Evolutionary conservation across 208 protist species (phyloP).

Genomic region (Crithidia bombi): DNA sequence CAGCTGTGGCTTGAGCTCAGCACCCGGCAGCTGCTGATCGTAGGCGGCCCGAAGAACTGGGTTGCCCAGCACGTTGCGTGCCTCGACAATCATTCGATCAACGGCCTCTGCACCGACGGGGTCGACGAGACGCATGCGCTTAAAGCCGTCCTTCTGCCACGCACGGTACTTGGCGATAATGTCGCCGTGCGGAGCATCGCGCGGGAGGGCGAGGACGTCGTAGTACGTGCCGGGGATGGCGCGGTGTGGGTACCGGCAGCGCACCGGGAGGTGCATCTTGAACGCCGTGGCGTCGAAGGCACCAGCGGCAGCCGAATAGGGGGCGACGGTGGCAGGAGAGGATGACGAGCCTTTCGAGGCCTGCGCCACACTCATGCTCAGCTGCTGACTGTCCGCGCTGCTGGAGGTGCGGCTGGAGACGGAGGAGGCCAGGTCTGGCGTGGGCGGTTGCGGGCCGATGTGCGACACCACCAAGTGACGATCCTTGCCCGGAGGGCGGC

Average conservation of each 20-base stretch:
- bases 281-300: slow-evolving; percentile 30
- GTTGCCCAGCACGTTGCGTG: slow-evolving; percentile 82
- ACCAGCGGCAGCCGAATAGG: neutral
- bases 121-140: slow-evolving; percentile 54
- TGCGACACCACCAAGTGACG: slow-evolving; percentile 28
- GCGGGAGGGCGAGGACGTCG: slow-evolving; percentile 68
- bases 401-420: slow-evolving; percentile 47
- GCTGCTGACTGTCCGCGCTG: slow-evolving; percentile 23
- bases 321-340: neutral
- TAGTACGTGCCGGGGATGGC: slow-evolving; percentile 83
- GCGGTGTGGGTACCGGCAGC: slow-evolving; percentile 84
- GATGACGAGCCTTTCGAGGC: slow-evolving; percentile 17
- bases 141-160: slow-evolving; percentile 77
- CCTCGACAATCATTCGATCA: slow-evolving; percentile 81
- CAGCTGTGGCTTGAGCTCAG: slow-evolving; percentile 26
- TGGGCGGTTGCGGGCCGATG: slow-evolving; percentile 20
- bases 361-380: neutral
- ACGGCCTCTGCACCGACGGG: slow-evolving; percentile 57
- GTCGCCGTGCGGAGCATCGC: slow-evolving; percentile 42
- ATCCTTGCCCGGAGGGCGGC: slow-evolving; percentile 29
- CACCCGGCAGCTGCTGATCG: slow-evolving; percentile 47
- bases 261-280: slow-evolving; percentile 66
- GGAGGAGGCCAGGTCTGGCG: slow-evolving; percentile 26
- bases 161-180: slow-evolving; percentile 63
- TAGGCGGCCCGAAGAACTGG: slow-evolving; percentile 66